A percentile compares a stretch with the other conserved stretches of the same genome.
phyloP scores from a whole-genome alignment of 176 grass and related monocot species.

The Neostapfia colusana region DNA sequence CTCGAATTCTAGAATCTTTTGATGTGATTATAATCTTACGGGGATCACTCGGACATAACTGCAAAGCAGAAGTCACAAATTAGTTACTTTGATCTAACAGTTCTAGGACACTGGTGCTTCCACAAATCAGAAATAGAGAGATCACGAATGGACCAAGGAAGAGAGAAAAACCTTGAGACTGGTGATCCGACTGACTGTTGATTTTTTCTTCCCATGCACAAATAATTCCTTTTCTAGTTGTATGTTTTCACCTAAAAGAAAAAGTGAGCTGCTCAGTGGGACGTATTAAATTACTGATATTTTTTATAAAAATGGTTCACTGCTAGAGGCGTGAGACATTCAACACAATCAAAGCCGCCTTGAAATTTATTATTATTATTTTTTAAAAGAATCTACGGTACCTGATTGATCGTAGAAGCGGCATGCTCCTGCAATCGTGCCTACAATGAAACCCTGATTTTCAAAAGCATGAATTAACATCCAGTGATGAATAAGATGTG shows the following conservation, averaged over 20 bases:
- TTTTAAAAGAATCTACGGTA: conserved; percentile 18
- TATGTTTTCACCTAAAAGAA: conserved; percentile 51
- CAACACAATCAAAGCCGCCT: conserved; percentile 18
- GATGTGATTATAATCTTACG: conserved; percentile 63
- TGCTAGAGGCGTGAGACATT: neutral
- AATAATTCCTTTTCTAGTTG: conserved; percentile 63
- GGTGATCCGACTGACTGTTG: conserved; percentile 59
- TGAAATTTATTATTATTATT: no score
- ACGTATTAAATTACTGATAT: neutral
- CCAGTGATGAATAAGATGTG: conserved; percentile 1
- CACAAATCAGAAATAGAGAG: neutral
- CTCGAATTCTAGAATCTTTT: conserved; percentile 64
- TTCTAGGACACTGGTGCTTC: neutral
- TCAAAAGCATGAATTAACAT: conserved; percentile 20
- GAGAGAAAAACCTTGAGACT: conserved; percentile 60
- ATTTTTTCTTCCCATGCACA: conserved; percentile 66
- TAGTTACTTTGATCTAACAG: conserved; percentile 6
- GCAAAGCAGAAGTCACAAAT: neutral
- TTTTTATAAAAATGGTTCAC: neutral
- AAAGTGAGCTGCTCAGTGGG: conserved; percentile 1
- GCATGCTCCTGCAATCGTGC: conserved; percentile 66
- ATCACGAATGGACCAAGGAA: neutral
- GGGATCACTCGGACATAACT: conserved; percentile 59
- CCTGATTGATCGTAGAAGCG: conserved; percentile 79
- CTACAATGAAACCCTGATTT: conserved; percentile 83